Evolutionary conservation across 306 rosid genomes (phyloP).

Genomic region (Dalbergia cultrata): DNA sequence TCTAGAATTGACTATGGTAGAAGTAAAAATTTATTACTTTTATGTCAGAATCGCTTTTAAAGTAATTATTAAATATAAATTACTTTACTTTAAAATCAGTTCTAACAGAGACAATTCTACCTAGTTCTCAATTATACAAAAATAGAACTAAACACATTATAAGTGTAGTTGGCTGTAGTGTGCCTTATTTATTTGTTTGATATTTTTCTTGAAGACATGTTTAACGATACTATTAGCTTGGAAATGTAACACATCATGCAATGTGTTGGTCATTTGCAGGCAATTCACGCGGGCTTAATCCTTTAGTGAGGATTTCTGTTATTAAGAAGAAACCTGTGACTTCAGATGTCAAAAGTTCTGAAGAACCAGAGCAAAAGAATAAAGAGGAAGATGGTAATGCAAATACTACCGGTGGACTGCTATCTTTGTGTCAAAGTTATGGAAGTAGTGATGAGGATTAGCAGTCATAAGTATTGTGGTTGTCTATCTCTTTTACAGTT

Average conservation of each 20-base stretch:
- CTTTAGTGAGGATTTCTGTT: conserved; percentile 61
- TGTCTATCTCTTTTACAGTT: neutral
- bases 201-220: neutral
- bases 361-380: conserved; percentile 46
- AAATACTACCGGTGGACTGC: conserved; percentile 44
- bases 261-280: conserved; percentile 52
- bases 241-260: conserved; percentile 1
- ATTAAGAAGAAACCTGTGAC: conserved; percentile 66
- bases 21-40: too few relatives aligned
- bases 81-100: too few relatives aligned
- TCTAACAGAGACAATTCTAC: too few relatives aligned
- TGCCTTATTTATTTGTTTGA: neutral
- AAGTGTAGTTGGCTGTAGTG: too few relatives aligned
- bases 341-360: conserved; percentile 38
- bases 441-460: conserved; percentile 67
- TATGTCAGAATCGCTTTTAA: too few relatives aligned
- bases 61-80: too few relatives aligned
- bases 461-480: conserved; percentile 22
- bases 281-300: conserved; percentile 49
- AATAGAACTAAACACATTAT: too few relatives aligned
- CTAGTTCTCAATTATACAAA: too few relatives aligned
- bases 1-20: too few relatives aligned
- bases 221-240: conserved; percentile 12
- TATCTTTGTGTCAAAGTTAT: conserved; percentile 63
- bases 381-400: conserved; percentile 41